Evolutionary conservation across 169 alveolate species (phyloP).

Genomic region (Toxoplasma gondii): DNA sequence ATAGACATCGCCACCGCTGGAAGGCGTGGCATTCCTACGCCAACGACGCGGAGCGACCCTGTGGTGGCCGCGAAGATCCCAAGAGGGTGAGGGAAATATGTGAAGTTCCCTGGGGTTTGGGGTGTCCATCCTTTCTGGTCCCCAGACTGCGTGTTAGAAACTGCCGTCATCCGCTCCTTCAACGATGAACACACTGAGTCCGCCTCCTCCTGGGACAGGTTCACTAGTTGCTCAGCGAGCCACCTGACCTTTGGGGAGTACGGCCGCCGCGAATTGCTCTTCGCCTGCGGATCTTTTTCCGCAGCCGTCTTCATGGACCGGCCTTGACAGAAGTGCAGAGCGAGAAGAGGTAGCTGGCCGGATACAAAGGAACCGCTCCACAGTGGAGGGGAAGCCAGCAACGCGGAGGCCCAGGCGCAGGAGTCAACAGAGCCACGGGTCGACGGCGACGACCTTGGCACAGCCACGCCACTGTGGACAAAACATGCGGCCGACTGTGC

Average conservation of each 20-base stretch:
- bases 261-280: background rate
- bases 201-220: constrained; percentile 10
- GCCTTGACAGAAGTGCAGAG: too few species aligned
- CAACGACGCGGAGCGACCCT: constrained; percentile 9
- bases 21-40: background rate
- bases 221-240: constrained; percentile 3
- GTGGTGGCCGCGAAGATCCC: constrained; percentile 2
- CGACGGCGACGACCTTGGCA: too few species aligned
- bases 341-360: too few species aligned
- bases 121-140: background rate
- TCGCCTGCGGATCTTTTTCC: background rate
- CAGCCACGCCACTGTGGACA: too few species aligned
- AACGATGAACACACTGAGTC: background rate
- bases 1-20: background rate
- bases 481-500: too few species aligned
- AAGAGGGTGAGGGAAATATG: constrained; percentile 5
- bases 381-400: too few species aligned
- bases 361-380: too few species aligned
- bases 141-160: background rate
- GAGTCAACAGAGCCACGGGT: too few species aligned
- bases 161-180: background rate
- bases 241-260: background rate
- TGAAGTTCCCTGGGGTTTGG: background rate
- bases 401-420: too few species aligned
- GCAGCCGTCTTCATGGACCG: background rate